Evolutionary conservation across 306 rosid species (phyloP).

Genomic region (Alnus rubra): DNA sequence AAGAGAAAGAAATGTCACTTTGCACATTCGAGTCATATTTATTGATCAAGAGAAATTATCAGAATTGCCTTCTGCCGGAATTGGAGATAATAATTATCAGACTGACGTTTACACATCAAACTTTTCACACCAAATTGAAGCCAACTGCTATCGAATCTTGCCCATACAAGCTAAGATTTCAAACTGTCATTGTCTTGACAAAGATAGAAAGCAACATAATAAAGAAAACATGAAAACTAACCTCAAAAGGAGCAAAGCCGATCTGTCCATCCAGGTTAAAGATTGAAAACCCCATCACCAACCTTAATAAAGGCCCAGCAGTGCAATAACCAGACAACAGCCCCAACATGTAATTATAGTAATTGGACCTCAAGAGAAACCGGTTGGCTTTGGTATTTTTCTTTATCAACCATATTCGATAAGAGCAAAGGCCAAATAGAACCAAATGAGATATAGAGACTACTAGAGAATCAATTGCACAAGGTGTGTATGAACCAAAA

Average conservation of each 20-base stretch:
- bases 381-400: constrained; percentile 48
- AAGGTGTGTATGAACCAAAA: constrained; percentile 84
- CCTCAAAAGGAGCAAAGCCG: constrained; percentile 80
- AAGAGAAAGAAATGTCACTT: constrained; percentile 15
- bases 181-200: not conserved
- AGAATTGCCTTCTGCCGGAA: not conserved
- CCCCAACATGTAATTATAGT: constrained; percentile 55
- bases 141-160: constrained; percentile 13
- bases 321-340: constrained; percentile 57
- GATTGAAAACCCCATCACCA: constrained; percentile 49
- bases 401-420: constrained; percentile 58
- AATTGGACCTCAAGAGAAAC: constrained; percentile 61
- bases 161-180: not conserved
- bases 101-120: not conserved
- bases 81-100: not conserved
- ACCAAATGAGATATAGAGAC: constrained; percentile 64
- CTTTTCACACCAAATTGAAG: constrained; percentile 1
- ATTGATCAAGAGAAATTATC: constrained; percentile 7
- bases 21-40: not conserved
- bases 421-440: constrained; percentile 60
- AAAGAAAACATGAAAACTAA: constrained; percentile 24
- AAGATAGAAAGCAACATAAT: not conserved
- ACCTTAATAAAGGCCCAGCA: constrained; percentile 62
- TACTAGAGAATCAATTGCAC: constrained; percentile 73
- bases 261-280: constrained; percentile 52